Base-by-base conservation (phyloP, 345 rosid species). In the Eucalyptus rudis region DNA sequence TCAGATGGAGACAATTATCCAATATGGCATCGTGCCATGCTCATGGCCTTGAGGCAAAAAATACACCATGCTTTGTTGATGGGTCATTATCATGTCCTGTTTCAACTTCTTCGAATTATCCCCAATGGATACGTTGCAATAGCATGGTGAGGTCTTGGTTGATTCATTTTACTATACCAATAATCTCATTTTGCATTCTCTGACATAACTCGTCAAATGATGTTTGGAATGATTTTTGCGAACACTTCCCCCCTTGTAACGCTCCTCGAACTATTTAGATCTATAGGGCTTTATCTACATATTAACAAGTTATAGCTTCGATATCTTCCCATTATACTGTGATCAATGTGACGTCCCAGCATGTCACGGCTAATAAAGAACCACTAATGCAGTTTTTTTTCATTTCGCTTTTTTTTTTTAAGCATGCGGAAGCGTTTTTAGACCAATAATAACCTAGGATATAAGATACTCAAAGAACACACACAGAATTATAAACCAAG, bases 401-500 rank as follows among this genome's bases (percentile, higher is more conserved):
- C 24, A 19, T 19, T 52, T 52, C 2, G 1, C 36, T 33, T 33
- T 8, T 17, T 52, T 7, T 51, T 52, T 52, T 52, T 52, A 52
- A 52, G 24, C 58, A 52, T 0, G 10, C 1, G 5, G 58, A 52
- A 52, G 58, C 25, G 0, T 19, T 52, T 52, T 52, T 19, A 19
- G 25, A 52, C 58, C 24, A 52, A 52, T 52, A 52, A 52, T 52
- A 52, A 52, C 58, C 4, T 52, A 52, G 58, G 25, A 52, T 8
- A 52, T 52, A 52, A 2, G 58, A 52, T 52, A 19, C 58, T 52
- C 24, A 52, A 52, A 52, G 25, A 52, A 52, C 0, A 4, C 58
- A 52, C 1, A 0, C 1, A 0, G 5, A 20, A 19, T 52, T 52
- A 52, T 52, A 7, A 52, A 52, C 10, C 1, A 20, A 2, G 58